Conservation (phyloP, 768 basidiomycete genomes). For the Coprinopsis marcescibilis region DNA sequence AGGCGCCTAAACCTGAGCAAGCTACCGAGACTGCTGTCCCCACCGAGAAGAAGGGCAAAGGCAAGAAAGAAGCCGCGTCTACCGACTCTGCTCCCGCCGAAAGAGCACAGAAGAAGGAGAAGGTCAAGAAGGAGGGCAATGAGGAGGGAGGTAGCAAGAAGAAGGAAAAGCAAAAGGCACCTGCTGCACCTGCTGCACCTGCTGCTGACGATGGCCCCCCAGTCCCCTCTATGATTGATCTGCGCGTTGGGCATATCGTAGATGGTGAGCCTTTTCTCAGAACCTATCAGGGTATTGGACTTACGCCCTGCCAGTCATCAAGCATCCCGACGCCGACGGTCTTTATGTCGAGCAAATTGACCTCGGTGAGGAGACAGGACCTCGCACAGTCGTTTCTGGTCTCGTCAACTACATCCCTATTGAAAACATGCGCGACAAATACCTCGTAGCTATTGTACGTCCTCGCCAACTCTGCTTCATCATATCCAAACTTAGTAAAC, state of each 20-base stretch:
- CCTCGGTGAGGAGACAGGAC: slow-evolving; percentile 90
- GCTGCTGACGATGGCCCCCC: slow-evolving; percentile 75
- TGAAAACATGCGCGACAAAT: slow-evolving; percentile 83
- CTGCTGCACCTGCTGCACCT: slow-evolving; percentile 26
- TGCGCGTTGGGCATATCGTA: slow-evolving; percentile 89
- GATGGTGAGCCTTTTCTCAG: slow-evolving; percentile 55
- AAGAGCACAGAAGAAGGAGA: slow-evolving; percentile 35
- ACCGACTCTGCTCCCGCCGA: slow-evolving; percentile 12
- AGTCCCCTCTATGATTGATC: slow-evolving; percentile 93
- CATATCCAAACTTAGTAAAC: not conserved
- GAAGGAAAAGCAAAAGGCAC: slow-evolving; percentile 40
- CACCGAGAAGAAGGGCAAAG: slow-evolving; percentile 11
- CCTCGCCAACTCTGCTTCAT: not conserved
- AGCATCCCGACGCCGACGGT: slow-evolving; percentile 95
- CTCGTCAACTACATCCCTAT: slow-evolving; percentile 95
- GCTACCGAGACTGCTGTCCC: slow-evolving; percentile 18
- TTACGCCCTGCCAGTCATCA: slow-evolving; percentile 57
- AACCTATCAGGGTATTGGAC: not conserved
- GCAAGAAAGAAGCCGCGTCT: slow-evolving; percentile 15
- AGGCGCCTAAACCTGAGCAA: slow-evolving; percentile 34
- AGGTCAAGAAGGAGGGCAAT: slow-evolving; percentile 54
- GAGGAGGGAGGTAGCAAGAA: slow-evolving; percentile 34
- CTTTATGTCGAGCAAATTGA: slow-evolving; percentile 99
- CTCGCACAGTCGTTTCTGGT: slow-evolving; percentile 94
- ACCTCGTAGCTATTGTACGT: slow-evolving; percentile 76